Evolutionary conservation across 768 basidiomycete genomes (phyloP).

Genomic region (Sarcodon aspratus): DNA sequence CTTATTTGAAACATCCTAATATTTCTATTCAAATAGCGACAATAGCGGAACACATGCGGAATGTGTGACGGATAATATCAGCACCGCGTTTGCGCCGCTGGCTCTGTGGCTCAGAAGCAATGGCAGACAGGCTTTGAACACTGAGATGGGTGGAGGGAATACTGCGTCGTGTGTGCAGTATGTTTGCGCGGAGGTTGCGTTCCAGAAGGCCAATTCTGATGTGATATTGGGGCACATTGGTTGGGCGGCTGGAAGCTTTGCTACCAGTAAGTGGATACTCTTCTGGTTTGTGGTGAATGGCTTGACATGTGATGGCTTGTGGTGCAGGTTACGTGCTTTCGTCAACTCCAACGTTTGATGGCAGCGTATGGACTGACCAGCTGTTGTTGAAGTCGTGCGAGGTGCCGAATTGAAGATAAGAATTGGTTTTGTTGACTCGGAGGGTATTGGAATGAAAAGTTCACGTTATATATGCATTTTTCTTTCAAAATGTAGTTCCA

Average conservation of each 20-base stretch:
- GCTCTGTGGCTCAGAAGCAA: slow-evolving; percentile 29
- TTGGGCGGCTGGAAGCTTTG: slow-evolving; percentile 52
- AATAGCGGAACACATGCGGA: slow-evolving; percentile 31
- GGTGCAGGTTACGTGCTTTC: slow-evolving; percentile 18
- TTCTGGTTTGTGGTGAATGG: no score
- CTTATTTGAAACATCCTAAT: not conserved
- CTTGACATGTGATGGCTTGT: no score
- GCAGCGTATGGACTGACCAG: slow-evolving; percentile 29
- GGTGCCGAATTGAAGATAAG: slow-evolving; percentile 1
- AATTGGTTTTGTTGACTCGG: no score
- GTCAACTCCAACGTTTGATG: slow-evolving; percentile 18
- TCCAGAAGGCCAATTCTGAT: slow-evolving; percentile 35
- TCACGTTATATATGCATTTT: no score
- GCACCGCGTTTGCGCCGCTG: slow-evolving; percentile 29
- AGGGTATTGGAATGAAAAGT: no score
- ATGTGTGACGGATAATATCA: slow-evolving; percentile 33
- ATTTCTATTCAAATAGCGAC: slow-evolving; percentile 15
- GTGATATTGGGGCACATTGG: slow-evolving; percentile 41
- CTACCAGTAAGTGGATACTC: slow-evolving; percentile 2
- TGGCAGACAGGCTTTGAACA: slow-evolving; percentile 30
- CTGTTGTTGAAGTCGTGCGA: slow-evolving; percentile 20
- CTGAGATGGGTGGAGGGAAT: slow-evolving; percentile 35
- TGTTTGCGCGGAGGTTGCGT: slow-evolving; percentile 34
- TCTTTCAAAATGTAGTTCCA: no score
- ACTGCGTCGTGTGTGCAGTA: slow-evolving; percentile 30